Evolutionary conservation across 805 yeast species (phyloP).

Genomic region (Phaffomyces opuntiae): DNA sequence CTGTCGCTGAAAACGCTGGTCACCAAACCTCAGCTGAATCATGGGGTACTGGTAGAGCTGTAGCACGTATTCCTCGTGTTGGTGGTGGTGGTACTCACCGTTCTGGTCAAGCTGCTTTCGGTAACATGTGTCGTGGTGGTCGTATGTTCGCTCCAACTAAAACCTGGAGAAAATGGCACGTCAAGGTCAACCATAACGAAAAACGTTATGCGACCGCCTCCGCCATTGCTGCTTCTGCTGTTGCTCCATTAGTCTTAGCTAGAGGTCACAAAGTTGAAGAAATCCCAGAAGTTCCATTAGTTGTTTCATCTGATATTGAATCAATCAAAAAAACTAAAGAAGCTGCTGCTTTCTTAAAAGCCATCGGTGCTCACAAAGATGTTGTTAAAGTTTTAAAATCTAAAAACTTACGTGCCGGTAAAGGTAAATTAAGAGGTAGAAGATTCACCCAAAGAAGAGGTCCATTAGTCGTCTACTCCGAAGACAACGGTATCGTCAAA

Average conservation of each 20-base stretch:
- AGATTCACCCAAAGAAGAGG: slow-evolving; percentile 99
- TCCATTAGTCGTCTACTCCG: slow-evolving; percentile 96
- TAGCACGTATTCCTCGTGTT: slow-evolving; percentile 99
- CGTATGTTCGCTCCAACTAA: slow-evolving; percentile 99
- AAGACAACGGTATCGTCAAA: slow-evolving; percentile 96
- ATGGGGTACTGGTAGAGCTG: slow-evolving; percentile 99
- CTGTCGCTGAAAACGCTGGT: slow-evolving; percentile 99
- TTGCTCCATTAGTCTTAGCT: slow-evolving; percentile 96
- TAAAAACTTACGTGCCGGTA: slow-evolving; percentile 99
- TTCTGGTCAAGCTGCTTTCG: slow-evolving; percentile 99
- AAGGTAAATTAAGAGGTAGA: slow-evolving; percentile 99
- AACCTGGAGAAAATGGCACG: slow-evolving; percentile 99
- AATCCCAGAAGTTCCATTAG: slow-evolving; percentile 97
- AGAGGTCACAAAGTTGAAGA: slow-evolving; percentile 99
- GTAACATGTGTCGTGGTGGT: slow-evolving; percentile 99
- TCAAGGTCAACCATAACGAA: slow-evolving; percentile 99
- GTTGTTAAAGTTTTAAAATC: slow-evolving; percentile 97
- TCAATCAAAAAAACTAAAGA: slow-evolving; percentile 95
- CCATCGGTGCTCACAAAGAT: slow-evolving; percentile 98
- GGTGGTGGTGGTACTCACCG: slow-evolving; percentile 99
- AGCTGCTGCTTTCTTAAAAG: slow-evolving; percentile 96
- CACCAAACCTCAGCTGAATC: slow-evolving; percentile 99
- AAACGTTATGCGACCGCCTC: slow-evolving; percentile 99
- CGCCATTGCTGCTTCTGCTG: slow-evolving; percentile 98
- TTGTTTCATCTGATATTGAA: slow-evolving; percentile 90